These are phyloP conservation scores for Westerdykella aurantiaca DNA, from an alignment of 2,329 filamentous ascomycete genomes.

Conservation along the genomic window DNA sequence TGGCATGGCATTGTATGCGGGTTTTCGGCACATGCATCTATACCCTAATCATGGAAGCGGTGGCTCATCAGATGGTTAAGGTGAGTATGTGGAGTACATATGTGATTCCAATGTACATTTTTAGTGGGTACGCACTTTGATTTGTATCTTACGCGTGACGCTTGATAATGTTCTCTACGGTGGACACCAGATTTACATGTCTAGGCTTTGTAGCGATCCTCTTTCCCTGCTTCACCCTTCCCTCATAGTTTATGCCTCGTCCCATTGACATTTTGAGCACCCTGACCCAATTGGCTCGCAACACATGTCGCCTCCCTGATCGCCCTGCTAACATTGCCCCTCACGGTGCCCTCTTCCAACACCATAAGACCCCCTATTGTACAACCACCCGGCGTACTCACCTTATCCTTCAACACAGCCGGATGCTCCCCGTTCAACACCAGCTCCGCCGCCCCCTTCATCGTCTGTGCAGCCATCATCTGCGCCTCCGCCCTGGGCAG, in stretches of 20 bases:
- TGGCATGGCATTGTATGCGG: neutral
- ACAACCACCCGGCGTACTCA: slow-evolving; percentile 71
- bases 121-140: no score
- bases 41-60: no score
- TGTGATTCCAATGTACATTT: no score
- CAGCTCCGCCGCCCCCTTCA: slow-evolving; percentile 65
- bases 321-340: slow-evolving; percentile 61
- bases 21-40: neutral
- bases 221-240: neutral
- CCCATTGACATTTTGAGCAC: slow-evolving; percentile 46
- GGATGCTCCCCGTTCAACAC: slow-evolving; percentile 69
- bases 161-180: neutral
- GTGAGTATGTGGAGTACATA: no score
- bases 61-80: neutral
- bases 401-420: slow-evolving; percentile 66
- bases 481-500: slow-evolving; percentile 66
- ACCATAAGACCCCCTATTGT: slow-evolving; percentile 69
- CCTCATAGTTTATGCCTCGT: slow-evolving; percentile 23
- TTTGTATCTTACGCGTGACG: no score
- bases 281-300: slow-evolving; percentile 59
- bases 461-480: slow-evolving; percentile 72
- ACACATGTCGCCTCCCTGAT: slow-evolving; percentile 66
- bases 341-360: slow-evolving; percentile 65
- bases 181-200: neutral
- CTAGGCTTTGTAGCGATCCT: no score